phyloP scores from a whole-genome alignment of 139 green algal species.

The Spirogloea muscicola region DNA sequence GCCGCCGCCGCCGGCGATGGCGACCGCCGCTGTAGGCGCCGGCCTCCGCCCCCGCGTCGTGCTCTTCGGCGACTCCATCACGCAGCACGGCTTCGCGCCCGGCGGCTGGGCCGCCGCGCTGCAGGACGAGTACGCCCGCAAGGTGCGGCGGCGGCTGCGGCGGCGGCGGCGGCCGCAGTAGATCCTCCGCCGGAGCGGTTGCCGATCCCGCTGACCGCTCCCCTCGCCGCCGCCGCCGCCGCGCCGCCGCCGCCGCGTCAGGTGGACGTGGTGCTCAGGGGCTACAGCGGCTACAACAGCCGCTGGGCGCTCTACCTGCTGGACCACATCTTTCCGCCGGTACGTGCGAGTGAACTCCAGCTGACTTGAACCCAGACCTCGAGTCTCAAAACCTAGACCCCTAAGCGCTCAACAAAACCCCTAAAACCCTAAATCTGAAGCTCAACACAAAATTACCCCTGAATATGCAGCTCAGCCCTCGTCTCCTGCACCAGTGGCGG shows the following conservation, averaged over 20 bases:
- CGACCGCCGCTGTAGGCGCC: too few relatives aligned
- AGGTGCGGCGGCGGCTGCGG: too few relatives aligned
- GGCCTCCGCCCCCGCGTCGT: slow-evolving; percentile 26
- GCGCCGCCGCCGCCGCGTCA: too few relatives aligned
- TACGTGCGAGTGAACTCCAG: neutral
- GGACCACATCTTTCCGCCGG: slow-evolving; percentile 54
- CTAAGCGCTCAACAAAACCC: too few relatives aligned
- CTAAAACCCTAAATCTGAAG: too few relatives aligned
- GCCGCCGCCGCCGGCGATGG: too few relatives aligned
- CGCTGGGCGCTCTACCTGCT: slow-evolving; percentile 69
- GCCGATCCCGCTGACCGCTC: neutral
- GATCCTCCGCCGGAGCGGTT: neutral
- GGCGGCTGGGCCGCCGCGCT: slow-evolving; percentile 40
- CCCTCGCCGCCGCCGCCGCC: neutral
- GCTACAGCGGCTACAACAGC: slow-evolving; percentile 87
- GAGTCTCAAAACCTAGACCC: too few relatives aligned
- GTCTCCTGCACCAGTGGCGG: too few relatives aligned
- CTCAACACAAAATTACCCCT: too few relatives aligned
- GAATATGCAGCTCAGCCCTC: too few relatives aligned
- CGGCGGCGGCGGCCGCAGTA: neutral
- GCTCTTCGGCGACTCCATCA: slow-evolving; percentile 47
- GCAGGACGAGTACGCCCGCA: slow-evolving; percentile 33
- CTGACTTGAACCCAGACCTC: neutral
- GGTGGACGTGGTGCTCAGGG: slow-evolving; percentile 73
- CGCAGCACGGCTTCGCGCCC: slow-evolving; percentile 24